phyloP scores from a whole-genome alignment of 495 filamentous ascomycete genomes.

The Xylaria telfairii region DNA sequence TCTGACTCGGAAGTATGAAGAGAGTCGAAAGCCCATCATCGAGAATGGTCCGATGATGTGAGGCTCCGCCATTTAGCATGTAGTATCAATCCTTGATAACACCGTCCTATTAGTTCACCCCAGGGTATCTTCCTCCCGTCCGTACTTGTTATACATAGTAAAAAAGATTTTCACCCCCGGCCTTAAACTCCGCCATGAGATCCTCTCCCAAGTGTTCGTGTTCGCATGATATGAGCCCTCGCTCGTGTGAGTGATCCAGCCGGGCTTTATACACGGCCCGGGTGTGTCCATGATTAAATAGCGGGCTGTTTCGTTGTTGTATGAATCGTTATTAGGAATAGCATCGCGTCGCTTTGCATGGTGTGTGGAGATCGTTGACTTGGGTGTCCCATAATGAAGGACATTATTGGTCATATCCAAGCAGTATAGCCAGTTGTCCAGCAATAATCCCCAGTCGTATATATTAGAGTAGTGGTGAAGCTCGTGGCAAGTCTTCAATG shows the following conservation, averaged over 20 bases:
- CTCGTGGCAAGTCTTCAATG: background rate
- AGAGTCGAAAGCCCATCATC: background rate
- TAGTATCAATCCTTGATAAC: slow-evolving; percentile 4
- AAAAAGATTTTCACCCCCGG: background rate
- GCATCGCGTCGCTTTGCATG: background rate
- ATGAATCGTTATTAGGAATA: background rate
- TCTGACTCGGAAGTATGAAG: background rate
- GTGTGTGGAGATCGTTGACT: background rate
- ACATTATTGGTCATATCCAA: background rate
- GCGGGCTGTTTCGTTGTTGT: background rate
- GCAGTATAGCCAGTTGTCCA: background rate
- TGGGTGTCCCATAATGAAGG: background rate
- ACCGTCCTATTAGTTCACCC: background rate
- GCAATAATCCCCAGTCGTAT: background rate
- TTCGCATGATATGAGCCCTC: slow-evolving; percentile 8
- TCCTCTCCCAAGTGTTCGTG: background rate
- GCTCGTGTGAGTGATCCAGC: background rate
- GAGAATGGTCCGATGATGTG: background rate
- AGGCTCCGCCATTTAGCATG: background rate
- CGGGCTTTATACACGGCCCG: background rate
- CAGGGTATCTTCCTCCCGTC: background rate
- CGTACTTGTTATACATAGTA: background rate
- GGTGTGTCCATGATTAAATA: background rate
- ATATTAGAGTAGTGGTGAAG: background rate
- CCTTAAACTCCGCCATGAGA: background rate